Percentiles rank a stretch among this genome's conserved stretches.
phyloP scores from a whole-genome alignment of 2,329 filamentous ascomycete species.

The Aspergillus japonicus region DNA sequence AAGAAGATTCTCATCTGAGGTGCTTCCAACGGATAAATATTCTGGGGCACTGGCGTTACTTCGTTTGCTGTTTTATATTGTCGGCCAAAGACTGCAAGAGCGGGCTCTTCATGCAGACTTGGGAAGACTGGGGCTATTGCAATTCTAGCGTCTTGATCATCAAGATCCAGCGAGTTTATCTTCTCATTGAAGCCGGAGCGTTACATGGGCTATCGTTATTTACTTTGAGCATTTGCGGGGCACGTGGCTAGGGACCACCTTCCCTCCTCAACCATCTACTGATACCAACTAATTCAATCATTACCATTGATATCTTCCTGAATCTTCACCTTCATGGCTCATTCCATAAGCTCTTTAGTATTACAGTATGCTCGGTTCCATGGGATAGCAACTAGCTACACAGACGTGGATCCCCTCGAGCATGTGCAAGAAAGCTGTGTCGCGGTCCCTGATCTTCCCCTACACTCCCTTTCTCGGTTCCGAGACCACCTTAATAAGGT shows the following conservation, averaged over 20 bases:
- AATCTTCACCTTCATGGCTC: slow-evolving; percentile 7
- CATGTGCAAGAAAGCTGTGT: slow-evolving; percentile 16
- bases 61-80: background rate
- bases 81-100: background rate
- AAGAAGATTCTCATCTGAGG: background rate
- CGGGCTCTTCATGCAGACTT: background rate
- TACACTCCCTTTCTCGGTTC: slow-evolving; percentile 20
- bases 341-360: slow-evolving; percentile 34
- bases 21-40: background rate
- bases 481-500: slow-evolving; percentile 15
- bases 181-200: background rate
- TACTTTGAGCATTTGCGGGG: background rate
- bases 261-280: background rate
- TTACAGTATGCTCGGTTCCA: slow-evolving; percentile 51
- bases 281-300: background rate
- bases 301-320: background rate
- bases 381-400: slow-evolving; percentile 42
- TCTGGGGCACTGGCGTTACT: background rate
- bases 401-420: slow-evolving; percentile 26
- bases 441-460: slow-evolving; percentile 7
- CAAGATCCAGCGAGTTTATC: background rate
- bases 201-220: background rate
- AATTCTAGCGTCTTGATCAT: background rate
- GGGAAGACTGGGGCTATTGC: background rate
- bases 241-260: background rate